Percentiles rank a stretch among this genome's conserved stretches.
These are phyloP conservation scores for Hypoxylon lenormandii DNA, from an alignment of 495 filamentous ascomycete species.

Conservation along the genomic window DNA sequence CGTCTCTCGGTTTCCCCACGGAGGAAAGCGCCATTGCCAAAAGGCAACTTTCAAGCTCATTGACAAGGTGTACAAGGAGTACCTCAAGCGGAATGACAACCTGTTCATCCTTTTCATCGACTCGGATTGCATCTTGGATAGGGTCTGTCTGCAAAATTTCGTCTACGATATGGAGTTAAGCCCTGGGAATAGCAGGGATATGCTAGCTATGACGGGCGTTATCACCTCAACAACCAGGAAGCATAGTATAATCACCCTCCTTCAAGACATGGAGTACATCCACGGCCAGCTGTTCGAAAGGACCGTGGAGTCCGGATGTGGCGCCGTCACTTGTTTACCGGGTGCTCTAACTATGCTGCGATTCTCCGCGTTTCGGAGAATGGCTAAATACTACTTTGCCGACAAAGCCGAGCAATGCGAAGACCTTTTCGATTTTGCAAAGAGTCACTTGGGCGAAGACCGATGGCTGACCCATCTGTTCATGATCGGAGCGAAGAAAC, in stretches of 20 bases:
- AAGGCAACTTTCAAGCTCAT: slow-evolving; percentile 95
- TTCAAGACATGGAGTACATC: slow-evolving; percentile 98
- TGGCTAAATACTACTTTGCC: slow-evolving; percentile 99
- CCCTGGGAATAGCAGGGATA: slow-evolving; percentile 89
- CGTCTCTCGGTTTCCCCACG: slow-evolving; percentile 91
- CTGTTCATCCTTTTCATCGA: slow-evolving; percentile 98
- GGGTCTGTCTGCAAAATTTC: slow-evolving; percentile 94
- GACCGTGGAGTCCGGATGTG: slow-evolving; percentile 94
- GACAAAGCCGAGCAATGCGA: slow-evolving; percentile 97
- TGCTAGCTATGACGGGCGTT: slow-evolving; percentile 98
- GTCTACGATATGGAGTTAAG: slow-evolving; percentile 99
- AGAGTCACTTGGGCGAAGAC: slow-evolving; percentile 95
- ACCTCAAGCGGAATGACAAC: slow-evolving; percentile 88
- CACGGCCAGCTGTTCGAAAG: slow-evolving; percentile 98
- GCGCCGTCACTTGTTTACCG: slow-evolving; percentile 93
- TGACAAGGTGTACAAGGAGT: slow-evolving; percentile 90
- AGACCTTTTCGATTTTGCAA: slow-evolving; percentile 95
- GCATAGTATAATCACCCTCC: slow-evolving; percentile 86
- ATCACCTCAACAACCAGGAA: slow-evolving; percentile 95
- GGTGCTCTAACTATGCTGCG: slow-evolving; percentile 94
- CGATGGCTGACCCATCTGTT: slow-evolving; percentile 98
- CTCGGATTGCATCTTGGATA: slow-evolving; percentile 95
- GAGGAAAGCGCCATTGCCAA: slow-evolving; percentile 93
- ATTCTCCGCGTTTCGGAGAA: slow-evolving; percentile 94
- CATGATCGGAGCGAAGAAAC: slow-evolving; percentile 94